phyloP scores from a whole-genome alignment of 2,329 filamentous ascomycete genomes.

The Trichophyton rubrum region DNA sequence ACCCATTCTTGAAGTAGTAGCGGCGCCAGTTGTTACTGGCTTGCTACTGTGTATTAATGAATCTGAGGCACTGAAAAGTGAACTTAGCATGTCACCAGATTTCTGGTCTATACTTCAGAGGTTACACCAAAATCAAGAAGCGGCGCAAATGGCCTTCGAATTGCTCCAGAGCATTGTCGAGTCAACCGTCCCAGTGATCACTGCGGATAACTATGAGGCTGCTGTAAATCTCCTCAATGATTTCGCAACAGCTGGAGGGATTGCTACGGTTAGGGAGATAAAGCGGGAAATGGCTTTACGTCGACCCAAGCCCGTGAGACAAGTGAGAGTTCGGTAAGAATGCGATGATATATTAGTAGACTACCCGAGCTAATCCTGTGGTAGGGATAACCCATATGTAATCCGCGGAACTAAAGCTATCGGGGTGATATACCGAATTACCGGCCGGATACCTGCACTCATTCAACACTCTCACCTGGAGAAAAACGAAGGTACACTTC shows the following conservation, averaged over 20 bases:
- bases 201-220: slow-evolving; percentile 90
- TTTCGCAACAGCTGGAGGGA: slow-evolving; percentile 71
- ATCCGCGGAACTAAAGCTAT: slow-evolving; percentile 69
- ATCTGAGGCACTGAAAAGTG: slow-evolving; percentile 66
- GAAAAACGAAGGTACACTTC: slow-evolving; percentile 56
- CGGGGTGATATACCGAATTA: slow-evolving; percentile 68
- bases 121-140: slow-evolving; percentile 55
- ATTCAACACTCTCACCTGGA: slow-evolving; percentile 92
- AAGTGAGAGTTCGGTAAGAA: slow-evolving; percentile 43
- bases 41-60: slow-evolving; percentile 68
- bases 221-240: slow-evolving; percentile 74
- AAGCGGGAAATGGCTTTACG: slow-evolving; percentile 46
- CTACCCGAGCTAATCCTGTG: background rate
- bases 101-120: slow-evolving; percentile 86
- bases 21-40: slow-evolving; percentile 63
- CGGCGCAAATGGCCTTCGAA: slow-evolving; percentile 67
- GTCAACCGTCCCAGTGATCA: slow-evolving; percentile 64
- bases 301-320: slow-evolving; percentile 42
- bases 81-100: slow-evolving; percentile 91
- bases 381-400: slow-evolving; percentile 58
- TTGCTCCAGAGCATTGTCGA: slow-evolving; percentile 71
- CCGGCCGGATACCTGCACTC: slow-evolving; percentile 65
- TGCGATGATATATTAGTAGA: background rate
- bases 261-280: slow-evolving; percentile 59
- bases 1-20: slow-evolving; percentile 61